A percentile compares a stretch with the other conserved stretches of the same genome.
These are phyloP conservation scores for Colletotrichum siamense DNA, from an alignment of 2,329 filamentous ascomycete species.

Conservation along the genomic window DNA sequence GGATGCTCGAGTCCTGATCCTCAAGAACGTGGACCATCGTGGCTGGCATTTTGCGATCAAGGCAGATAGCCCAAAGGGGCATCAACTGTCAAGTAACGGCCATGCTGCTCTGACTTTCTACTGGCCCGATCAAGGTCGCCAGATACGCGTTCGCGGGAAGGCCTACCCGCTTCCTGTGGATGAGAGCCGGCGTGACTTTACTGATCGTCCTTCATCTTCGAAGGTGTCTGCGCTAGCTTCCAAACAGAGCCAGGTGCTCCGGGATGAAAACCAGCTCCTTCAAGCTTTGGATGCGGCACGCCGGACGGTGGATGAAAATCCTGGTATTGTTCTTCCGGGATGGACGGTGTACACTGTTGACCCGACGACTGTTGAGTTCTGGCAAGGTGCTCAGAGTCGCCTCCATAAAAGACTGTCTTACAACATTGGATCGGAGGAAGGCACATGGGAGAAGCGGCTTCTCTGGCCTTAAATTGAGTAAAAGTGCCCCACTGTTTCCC, in stretches of 20 bases:
- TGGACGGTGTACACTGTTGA: background rate
- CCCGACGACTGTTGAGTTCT: background rate
- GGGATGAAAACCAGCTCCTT: accelerated
- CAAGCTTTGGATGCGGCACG: background rate
- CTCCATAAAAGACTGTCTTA: background rate
- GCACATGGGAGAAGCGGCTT: accelerated
- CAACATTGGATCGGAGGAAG: accelerated
- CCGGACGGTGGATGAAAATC: background rate
- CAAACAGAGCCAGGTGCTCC: background rate
- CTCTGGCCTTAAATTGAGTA: no score
- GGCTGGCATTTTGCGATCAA: background rate
- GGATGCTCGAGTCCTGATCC: background rate
- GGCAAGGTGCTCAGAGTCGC: background rate
- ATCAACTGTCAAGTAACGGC: background rate
- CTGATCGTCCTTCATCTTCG: background rate
- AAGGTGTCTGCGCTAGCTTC: background rate
- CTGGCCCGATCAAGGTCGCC: background rate
- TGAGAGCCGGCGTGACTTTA: background rate
- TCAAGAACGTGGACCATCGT: background rate
- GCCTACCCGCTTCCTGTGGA: background rate
- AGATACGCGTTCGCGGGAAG: background rate
- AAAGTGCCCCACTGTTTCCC: no score
- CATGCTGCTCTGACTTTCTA: background rate
- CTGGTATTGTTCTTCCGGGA: background rate
- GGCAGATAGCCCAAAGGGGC: background rate